A percentile compares a stretch with the other conserved stretches of the same genome.
Conservation (phyloP, 1,284 basidiomycete genomes). For the Papiliotrema nemorosa region DNA sequence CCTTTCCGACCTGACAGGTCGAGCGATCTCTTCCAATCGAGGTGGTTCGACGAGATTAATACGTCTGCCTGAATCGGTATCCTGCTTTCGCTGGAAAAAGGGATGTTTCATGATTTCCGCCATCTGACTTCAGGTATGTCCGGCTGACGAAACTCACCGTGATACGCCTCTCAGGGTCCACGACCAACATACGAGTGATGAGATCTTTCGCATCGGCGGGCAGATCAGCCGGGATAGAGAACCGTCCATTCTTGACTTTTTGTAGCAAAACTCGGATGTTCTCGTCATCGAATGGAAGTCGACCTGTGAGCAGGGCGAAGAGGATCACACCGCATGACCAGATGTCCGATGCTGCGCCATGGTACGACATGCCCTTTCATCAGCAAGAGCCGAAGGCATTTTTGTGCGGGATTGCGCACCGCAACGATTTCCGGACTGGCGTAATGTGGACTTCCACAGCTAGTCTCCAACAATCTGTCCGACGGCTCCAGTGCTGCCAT, state of each 20-base stretch:
- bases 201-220: constrained; percentile 73
- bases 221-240: constrained; percentile 72
- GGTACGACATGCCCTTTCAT: constrained; percentile 79
- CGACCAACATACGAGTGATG: constrained; percentile 77
- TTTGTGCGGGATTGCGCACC: constrained; percentile 92
- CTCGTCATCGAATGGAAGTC: constrained; percentile 83
- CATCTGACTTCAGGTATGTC: constrained; percentile 62
- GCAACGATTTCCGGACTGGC: constrained; percentile 97
- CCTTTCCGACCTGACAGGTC: constrained; percentile 57
- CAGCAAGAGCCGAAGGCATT: constrained; percentile 71
- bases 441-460: constrained; percentile 94
- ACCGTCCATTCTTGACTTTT: constrained; percentile 73
- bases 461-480: constrained; percentile 74
- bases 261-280: constrained; percentile 66
- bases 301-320: constrained; percentile 78
- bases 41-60: constrained; percentile 56
- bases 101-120: constrained; percentile 77
- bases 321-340: constrained; percentile 97
- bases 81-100: constrained; percentile 60
- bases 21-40: constrained; percentile 61
- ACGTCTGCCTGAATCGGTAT: constrained; percentile 43
- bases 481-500: constrained; percentile 83
- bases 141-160: constrained; percentile 69
- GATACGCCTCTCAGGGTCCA: constrained; percentile 75
- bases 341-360: constrained; percentile 83